Evolutionary conservation across 192 early-diverging fungal genomes (phyloP), one percentile per base, ranked within the genome.

Genomic region (Paraglomus occultum): DNA sequence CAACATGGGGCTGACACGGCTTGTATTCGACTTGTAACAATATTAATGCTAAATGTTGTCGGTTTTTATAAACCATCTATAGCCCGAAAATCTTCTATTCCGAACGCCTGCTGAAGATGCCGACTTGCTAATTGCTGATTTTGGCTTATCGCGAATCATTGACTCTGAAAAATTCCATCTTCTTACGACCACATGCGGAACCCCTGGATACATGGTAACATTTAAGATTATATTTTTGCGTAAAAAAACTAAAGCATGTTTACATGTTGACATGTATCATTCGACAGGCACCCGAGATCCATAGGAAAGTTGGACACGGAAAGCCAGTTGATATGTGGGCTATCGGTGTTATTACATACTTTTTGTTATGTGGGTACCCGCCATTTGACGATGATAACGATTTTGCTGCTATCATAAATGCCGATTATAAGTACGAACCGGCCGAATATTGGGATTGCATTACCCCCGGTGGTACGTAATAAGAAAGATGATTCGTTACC

Each of bases 251-350:
- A 31, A 11, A 5, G 39, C 12, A 2, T 62, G 6, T 62, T 62
- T 23, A 48, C 51, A 51, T 71, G 38, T 17, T 8, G 14, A 39
- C 14, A 10, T 40, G n/a, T 6, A 9, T 22, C 18, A 1, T 40
- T 38, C 47, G 7, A 18, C 77, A 85, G 84, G 84, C 82, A 6
- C 84, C 84, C 8, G 84, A 86, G 53, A 86, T 86, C 57, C 83
- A 80, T 39, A 74, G 77, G 63, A 88, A 84, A 45, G 68, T 70
- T 0, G 87, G 88, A 2, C 85, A 94, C 50, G 89, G 88, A 38
- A 87, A 84, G 71, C 85, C 88, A n/a, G 90, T 92, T 12, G 90
- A 91, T 49, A 84, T 93, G 84, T 93, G 92, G 92, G 90, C 90
- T 1, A 79, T 89, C 46, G 91, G 91, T 51, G 87, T 90, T 11